Evolutionary conservation across 345 rosid species (phyloP), one percentile per base, ranked within the genome.

Genomic region (Lagerstroemia speciosa): DNA sequence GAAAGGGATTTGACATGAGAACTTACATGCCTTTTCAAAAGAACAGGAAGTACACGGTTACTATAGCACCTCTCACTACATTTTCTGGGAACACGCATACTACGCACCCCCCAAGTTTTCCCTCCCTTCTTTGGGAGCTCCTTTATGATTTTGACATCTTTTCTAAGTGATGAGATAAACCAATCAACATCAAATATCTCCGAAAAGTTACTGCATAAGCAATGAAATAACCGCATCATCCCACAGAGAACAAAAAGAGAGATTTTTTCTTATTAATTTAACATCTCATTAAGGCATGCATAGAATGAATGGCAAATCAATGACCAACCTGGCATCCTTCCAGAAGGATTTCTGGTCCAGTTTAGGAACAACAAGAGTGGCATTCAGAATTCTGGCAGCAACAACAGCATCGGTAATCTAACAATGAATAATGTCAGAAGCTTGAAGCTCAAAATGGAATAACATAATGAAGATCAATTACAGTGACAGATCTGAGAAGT

Each of bases 1-100:
- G 31, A 60, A 48, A 61, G 67, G 71, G 71, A 37, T 46, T 15
- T 75, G 68, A 78, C 67, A 70, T 58, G 61, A 68, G 78, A 82
- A 95, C 99, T 89, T 95, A 95, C 98, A 88, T 95, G 99, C 97
- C 96, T 92, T 95, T 90, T 95, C 88, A 82, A 80, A 76, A 95
- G 98, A 79, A 85, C 92, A 19, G 99, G 98, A 67, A 92, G 73
- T 14, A 95, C 96, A 38, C 96, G 96, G 69, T 73, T 95, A 30
- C 75, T 74, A 71, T 95, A 95, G 80, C 98, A 95, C 73, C 79
- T 92, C 79, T 84, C 98, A 67, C 83, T 90, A 76, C 99, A 95
- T 78, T 92, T 95, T 80, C 98, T 79, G 3, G 98, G 97, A 74
- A 95, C 97, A 72, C 97, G 97, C 99, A 92, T 95, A 60, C 72